Evolutionary conservation across 2,329 filamentous ascomycete genomes (phyloP), one percentile per base, ranked within the genome.

Genomic region (Xylaria polymorpha): DNA sequence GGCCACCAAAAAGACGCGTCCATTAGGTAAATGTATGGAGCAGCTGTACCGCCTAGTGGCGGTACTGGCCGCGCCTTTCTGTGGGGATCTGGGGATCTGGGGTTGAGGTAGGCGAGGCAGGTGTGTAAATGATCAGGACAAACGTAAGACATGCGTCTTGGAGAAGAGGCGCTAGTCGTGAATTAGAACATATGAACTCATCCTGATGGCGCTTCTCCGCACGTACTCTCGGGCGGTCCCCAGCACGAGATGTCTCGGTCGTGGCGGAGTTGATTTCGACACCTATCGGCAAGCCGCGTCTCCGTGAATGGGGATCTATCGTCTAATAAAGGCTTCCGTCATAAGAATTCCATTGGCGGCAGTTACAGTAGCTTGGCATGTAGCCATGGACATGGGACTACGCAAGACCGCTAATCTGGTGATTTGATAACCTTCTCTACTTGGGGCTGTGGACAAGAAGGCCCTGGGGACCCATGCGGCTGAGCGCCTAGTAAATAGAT

Each of bases 121-220:
- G 50, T 51, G 57, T 32, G 43, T 48, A 57, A 57, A 58, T 29
- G 43, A 51, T 53, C 20, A 57, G 44, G 37, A 50, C 25, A 5
- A 56, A 41, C 25, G 56, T 53, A 25, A 67, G 55, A 60, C 51
- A 63, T 61, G 58, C 63, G 56, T 63, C 37, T 50, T 48, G 53
- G 63, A 39, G 53, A 58, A 62, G 62, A n/a, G 35, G 12, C 32
- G 20, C 32, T 48, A 25, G 60, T 56, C 25, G 46, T 63, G 32
- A 37, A n/a, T 43, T 18, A 44, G 18, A 53, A 58, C 43, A 35
- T 64, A 64, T 68, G 65, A 68, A 64, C 46, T 64, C 65, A 68
- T 65, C n/a, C 14, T 43, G 64, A 64, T 51, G 61, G 35, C 64
- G 56, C 20, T 65, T 61, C 67, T 69, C 67, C 59, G 64, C 64